phyloP scores from a whole-genome alignment of 352 stramenopile species.

The Globisporangium viniferum region DNA sequence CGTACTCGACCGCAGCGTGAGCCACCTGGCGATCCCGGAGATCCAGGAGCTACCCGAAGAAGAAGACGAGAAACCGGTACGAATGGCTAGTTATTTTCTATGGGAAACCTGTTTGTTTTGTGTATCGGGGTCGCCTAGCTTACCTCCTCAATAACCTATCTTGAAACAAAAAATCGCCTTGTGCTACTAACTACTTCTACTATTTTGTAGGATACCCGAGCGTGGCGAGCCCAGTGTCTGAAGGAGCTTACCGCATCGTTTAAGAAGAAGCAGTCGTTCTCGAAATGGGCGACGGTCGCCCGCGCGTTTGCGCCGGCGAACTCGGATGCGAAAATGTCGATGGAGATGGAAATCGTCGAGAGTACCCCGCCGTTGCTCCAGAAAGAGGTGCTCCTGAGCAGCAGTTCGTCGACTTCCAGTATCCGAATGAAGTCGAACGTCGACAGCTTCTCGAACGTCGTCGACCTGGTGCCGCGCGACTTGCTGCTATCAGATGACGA shows the following conservation, averaged over 20 bases:
- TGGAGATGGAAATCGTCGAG: conserved; percentile 25
- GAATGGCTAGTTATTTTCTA: not conserved
- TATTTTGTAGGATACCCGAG: conserved; percentile 26
- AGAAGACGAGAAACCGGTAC: conserved; percentile 5
- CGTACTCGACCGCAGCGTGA: not conserved
- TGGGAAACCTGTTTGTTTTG: not conserved
- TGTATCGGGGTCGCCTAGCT: not conserved
- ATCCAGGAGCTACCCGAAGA: conserved; percentile 14
- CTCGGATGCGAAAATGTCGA: conserved; percentile 21
- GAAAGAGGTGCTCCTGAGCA: conserved; percentile 9
- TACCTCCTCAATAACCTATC: not conserved
- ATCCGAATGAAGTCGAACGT: conserved; percentile 41
- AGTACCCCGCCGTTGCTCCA: conserved; percentile 9
- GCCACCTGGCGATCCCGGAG: not conserved
- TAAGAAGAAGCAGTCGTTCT: conserved; percentile 30
- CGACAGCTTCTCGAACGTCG: conserved; percentile 39
- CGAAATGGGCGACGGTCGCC: conserved; percentile 38
- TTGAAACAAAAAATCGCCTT: not conserved
- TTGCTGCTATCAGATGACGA: not conserved
- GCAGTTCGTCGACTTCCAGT: not conserved
- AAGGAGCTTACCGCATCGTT: conserved; percentile 23
- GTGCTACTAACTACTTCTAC: not conserved
- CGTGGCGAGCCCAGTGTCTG: conserved; percentile 40
- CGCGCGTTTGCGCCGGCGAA: conserved; percentile 25
- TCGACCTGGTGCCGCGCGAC: conserved; percentile 11